Base-by-base conservation (phyloP, 805 yeast genomes). In the Komagataella phaffii region DNA sequence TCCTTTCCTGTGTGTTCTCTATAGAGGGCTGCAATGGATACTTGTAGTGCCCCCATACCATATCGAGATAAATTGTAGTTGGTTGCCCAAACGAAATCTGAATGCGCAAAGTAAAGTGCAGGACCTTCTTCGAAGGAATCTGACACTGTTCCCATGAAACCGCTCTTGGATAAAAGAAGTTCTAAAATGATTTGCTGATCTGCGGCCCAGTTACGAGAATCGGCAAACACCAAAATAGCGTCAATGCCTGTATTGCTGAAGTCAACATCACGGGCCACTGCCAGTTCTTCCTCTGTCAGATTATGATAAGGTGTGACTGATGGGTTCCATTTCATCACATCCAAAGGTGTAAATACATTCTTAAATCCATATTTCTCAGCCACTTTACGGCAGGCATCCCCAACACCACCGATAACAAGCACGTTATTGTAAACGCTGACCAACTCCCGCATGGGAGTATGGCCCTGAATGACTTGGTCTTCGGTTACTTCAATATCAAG, bases 31-130 rank as follows among this genome's bases (percentile, higher is more conserved):
- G 90, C 89, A 61, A 88, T 81, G 18, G 95, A 84, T 45, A 86
- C 89, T 65, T 88, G 96, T 56, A 88, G 73, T 3, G 96, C 96
- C 54, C 96, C 96, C 95, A 88, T 89, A 55, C 96, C 96, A 63
- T 88, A 87, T 63, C 96, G 75, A 17, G 88, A 80, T 55, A 85
- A 72, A 58, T 79, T 79, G 63, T 85, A 88, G 66, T 88, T 85
- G 3, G 96, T 86, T 10, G 96, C 91, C 96, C 96, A 88, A 52
- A 88, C 87, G 60, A 88, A 85, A 68, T 88, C 96, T 18, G 91
- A 85, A 65, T 88, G 95, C 46, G 95, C 95, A 73, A 88, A 88
- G 67, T 85, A 86, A 53, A 88, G 78, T 49, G 80, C 80, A 40
- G 95, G 93, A 44, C 90, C 90, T 56, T 87, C 89, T 54, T 82